These are phyloP conservation scores for Herpetomonas tarakana DNA, from an alignment of 208 protist species.

Conservation along the genomic window DNA sequence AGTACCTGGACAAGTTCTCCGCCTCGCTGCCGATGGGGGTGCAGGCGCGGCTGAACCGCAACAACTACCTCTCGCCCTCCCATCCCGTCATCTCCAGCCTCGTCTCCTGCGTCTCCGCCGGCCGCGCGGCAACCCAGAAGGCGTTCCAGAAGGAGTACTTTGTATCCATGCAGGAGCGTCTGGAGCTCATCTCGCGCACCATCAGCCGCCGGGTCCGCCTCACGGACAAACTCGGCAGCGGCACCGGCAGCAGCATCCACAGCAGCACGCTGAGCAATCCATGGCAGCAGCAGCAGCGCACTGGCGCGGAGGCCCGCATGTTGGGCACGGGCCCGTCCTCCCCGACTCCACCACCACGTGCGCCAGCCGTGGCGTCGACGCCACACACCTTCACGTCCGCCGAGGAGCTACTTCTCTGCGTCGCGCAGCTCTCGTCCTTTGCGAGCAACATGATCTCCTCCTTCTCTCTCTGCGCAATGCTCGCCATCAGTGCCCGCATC, in stretches of 20 bases:
- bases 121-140: not conserved
- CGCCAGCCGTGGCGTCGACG: too few relatives aligned
- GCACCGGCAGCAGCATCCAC: not conserved
- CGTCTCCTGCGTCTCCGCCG: not conserved
- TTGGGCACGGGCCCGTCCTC: not conserved
- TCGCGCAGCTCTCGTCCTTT: slow-evolving; percentile 46
- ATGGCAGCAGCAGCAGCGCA: too few relatives aligned
- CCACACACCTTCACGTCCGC: slow-evolving; percentile 21
- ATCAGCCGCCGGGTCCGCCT: not conserved
- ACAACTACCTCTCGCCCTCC: not conserved
- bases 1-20: not conserved
- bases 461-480: slow-evolving; percentile 33
- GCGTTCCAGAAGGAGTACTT: slow-evolving; percentile 37
- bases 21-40: not conserved
- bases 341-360: too few relatives aligned
- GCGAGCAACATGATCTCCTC: slow-evolving; percentile 46
- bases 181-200: not conserved
- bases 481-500: slow-evolving; percentile 16
- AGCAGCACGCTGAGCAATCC: too few relatives aligned
- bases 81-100: not conserved
- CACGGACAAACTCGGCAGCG: not conserved
- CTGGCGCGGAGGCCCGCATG: too few relatives aligned
- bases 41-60: not conserved
- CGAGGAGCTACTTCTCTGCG: slow-evolving; percentile 37
- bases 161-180: slow-evolving; percentile 42